Percentiles rank a stretch among this genome's conserved stretches.
These are phyloP conservation scores for Solanum chacoense DNA, from an alignment of 305 asterid species.

Conservation along the genomic window DNA sequence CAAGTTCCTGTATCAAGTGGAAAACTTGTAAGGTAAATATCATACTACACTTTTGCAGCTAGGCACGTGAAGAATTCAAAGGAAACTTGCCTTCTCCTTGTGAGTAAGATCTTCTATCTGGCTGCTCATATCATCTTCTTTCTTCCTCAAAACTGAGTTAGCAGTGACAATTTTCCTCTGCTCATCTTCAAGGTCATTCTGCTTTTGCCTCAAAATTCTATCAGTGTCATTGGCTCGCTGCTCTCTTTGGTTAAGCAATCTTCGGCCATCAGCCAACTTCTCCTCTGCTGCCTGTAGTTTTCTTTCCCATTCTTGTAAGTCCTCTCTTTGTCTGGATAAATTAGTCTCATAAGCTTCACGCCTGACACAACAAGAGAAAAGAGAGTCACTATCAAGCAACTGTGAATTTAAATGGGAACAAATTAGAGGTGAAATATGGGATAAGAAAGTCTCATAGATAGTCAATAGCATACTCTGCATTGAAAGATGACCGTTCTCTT, in stretches of 20 bases:
- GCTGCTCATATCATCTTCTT: slow-evolving; percentile 69
- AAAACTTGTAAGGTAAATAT: slow-evolving; percentile 4
- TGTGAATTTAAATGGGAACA: background rate
- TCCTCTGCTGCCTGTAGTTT: slow-evolving; percentile 82
- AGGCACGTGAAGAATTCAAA: background rate
- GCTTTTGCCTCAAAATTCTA: slow-evolving; percentile 53
- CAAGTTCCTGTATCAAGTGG: slow-evolving; percentile 64
- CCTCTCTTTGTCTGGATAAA: slow-evolving; percentile 78
- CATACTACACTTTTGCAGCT: background rate
- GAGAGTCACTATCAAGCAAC: slow-evolving; percentile 1
- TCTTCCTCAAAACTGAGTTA: slow-evolving; percentile 48
- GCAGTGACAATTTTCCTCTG: slow-evolving; percentile 53
- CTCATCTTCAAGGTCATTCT: slow-evolving; percentile 58
- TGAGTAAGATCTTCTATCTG: slow-evolving; percentile 41
- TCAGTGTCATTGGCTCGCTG: slow-evolving; percentile 79
- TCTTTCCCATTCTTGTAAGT: slow-evolving; percentile 77
- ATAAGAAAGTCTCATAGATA: background rate
- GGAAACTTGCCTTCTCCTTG: slow-evolving; percentile 62
- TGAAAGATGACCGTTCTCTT: slow-evolving; percentile 61
- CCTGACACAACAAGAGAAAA: slow-evolving; percentile 28
- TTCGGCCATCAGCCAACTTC: slow-evolving; percentile 73
- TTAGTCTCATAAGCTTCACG: slow-evolving; percentile 54
- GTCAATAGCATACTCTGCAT: slow-evolving; percentile 50
- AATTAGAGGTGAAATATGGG: background rate
- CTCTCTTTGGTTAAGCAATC: slow-evolving; percentile 91